Conservation (phyloP, 2,329 filamentous ascomycete genomes). For the Neoscytalidium dimidiatum region DNA sequence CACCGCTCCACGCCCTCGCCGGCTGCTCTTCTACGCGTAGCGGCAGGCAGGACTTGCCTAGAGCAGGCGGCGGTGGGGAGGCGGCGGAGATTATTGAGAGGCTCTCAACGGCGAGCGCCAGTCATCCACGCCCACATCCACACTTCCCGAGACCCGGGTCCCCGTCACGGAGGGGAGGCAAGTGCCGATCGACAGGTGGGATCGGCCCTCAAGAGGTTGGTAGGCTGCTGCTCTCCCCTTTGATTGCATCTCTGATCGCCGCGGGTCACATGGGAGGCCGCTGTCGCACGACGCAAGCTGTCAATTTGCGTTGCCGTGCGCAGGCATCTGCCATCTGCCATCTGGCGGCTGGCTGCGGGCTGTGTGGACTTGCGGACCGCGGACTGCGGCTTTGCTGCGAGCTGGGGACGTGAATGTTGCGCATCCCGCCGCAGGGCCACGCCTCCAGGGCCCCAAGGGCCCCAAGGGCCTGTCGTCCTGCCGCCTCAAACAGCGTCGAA, state of each 20-base stretch:
- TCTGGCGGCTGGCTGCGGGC: too few relatives aligned
- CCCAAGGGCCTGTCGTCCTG: neutral
- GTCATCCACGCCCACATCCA: neutral
- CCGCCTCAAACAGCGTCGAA: neutral
- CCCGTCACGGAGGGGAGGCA: constrained; percentile 2
- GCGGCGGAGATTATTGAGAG: constrained; percentile 13
- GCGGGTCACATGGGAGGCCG: neutral
- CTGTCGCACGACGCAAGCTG: constrained; percentile 3
- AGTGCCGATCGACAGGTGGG: constrained; percentile 1
- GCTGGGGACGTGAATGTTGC: neutral
- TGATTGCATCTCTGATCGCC: neutral
- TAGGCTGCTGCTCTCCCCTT: neutral
- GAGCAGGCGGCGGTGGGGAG: neutral
- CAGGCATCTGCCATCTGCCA: neutral
- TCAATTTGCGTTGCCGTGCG: neutral
- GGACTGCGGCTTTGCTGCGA: too few relatives aligned
- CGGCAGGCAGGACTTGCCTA: neutral
- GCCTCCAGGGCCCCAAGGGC: too few relatives aligned
- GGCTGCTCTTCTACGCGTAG: neutral
- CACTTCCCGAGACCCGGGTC: neutral
- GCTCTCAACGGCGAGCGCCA: neutral
- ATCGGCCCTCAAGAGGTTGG: neutral
- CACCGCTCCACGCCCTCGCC: neutral
- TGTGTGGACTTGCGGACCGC: too few relatives aligned
- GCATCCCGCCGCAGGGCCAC: neutral